Conservation (phyloP, 208 protist genomes). For the Trypanosoma lewisi region DNA sequence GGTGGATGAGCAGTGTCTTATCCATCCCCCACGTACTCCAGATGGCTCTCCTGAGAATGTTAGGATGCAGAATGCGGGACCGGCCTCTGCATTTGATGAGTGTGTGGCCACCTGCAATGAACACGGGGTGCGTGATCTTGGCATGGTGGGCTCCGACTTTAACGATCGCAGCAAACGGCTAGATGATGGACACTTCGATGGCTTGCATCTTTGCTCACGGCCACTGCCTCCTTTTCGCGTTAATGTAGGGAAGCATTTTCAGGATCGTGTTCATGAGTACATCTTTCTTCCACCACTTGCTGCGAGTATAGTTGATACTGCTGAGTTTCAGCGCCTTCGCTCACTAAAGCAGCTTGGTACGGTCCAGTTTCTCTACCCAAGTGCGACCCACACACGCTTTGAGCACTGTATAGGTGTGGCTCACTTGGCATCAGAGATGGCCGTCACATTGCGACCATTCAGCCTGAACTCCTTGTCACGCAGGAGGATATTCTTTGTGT, state of each 20-base stretch:
- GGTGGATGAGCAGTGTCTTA: too few relatives aligned
- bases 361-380: slow-evolving; percentile 74
- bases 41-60: too few relatives aligned
- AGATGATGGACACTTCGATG: too few relatives aligned
- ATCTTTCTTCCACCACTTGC: slow-evolving; percentile 85
- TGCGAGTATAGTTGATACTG: slow-evolving; percentile 87
- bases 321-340: slow-evolving; percentile 85
- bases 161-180: too few relatives aligned
- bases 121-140: too few relatives aligned
- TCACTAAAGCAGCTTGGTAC: slow-evolving; percentile 88
- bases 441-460: slow-evolving; percentile 34
- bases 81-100: too few relatives aligned
- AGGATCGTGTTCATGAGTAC: slow-evolving; percentile 94
- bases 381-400: slow-evolving; percentile 81
- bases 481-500: slow-evolving; percentile 52
- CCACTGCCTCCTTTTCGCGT: background rate
- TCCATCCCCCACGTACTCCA: too few relatives aligned
- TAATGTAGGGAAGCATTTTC: slow-evolving; percentile 43
- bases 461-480: slow-evolving; percentile 73
- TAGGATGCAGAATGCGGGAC: too few relatives aligned
- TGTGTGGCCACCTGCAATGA: too few relatives aligned
- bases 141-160: too few relatives aligned
- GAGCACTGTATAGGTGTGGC: slow-evolving; percentile 85
- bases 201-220: too few relatives aligned
- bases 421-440: slow-evolving; percentile 60